These are phyloP conservation scores for Zygoascus biomembranicola DNA, from an alignment of 805 yeast genomes.

Conservation along the genomic window DNA sequence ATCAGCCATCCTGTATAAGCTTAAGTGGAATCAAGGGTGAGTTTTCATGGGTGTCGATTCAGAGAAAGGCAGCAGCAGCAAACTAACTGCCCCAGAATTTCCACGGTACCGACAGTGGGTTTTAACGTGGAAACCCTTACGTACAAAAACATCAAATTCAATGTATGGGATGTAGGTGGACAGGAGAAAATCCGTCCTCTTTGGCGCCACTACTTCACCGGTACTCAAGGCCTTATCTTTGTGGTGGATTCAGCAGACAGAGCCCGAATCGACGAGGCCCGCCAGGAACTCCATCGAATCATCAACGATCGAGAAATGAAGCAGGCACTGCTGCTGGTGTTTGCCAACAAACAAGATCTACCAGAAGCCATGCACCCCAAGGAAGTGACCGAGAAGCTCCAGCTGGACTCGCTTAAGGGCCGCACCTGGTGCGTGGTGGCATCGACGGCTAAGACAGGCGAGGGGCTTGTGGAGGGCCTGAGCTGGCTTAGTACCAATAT, in stretches of 20 bases:
- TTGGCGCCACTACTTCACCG: constrained; percentile 95
- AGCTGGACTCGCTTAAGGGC: constrained; percentile 51
- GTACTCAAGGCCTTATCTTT: constrained; percentile 84
- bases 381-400: constrained; percentile 66
- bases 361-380: constrained; percentile 65
- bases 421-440: constrained; percentile 91
- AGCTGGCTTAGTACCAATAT: constrained; percentile 73
- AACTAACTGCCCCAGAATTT: constrained; percentile 30
- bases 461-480: constrained; percentile 80
- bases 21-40: constrained; percentile 57
- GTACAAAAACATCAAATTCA: constrained; percentile 78
- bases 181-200: constrained; percentile 97
- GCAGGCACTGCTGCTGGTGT: constrained; percentile 68
- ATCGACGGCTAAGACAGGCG: constrained; percentile 81
- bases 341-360: constrained; percentile 85
- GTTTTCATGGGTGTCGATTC: neutral
- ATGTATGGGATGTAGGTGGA: constrained; percentile 99
- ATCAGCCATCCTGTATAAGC: constrained; percentile 62
- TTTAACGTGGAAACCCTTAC: constrained; percentile 86
- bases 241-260: constrained; percentile 80
- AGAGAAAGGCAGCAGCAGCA: neutral
- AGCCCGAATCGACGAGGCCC: constrained; percentile 67
- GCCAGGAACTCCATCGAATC: constrained; percentile 66
- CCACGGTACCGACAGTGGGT: constrained; percentile 90
- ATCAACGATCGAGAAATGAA: constrained; percentile 77